These are phyloP conservation scores for Botrytis deweyae DNA, from an alignment of 2,329 filamentous ascomycete species.

Conservation along the genomic window DNA sequence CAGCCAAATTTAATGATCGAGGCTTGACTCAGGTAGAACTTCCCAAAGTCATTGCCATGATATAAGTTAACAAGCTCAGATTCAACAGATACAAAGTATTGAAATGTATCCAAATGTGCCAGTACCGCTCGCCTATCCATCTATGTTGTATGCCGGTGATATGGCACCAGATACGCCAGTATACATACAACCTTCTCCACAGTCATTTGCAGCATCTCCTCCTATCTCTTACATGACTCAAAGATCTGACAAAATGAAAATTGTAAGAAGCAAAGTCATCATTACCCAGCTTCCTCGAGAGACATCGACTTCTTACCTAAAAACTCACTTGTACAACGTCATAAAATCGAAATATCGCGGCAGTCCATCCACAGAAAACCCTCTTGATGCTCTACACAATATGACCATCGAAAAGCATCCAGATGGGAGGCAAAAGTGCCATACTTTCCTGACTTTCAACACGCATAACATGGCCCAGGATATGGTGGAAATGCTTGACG, in stretches of 20 bases:
- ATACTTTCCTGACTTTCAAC: constrained; percentile 30
- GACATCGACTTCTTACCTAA: constrained; percentile 17
- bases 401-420: constrained; percentile 25
- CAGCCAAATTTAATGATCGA: not conserved
- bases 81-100: not conserved
- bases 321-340: constrained; percentile 18
- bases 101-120: not conserved
- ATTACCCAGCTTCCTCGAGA: constrained; percentile 27
- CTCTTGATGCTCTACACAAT: constrained; percentile 14
- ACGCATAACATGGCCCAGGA: constrained; percentile 23
- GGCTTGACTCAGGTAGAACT: not conserved
- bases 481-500: constrained; percentile 11
- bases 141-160: constrained; percentile 22
- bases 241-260: not conserved
- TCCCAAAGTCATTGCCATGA: not conserved
- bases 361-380: constrained; percentile 4
- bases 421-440: constrained; percentile 23
- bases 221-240: not conserved
- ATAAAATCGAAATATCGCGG: not conserved
- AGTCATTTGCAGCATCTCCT: not conserved
- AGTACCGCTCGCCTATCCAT: not conserved
- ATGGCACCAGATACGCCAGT: constrained; percentile 17
- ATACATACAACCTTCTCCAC: constrained; percentile 3
- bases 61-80: not conserved
- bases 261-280: constrained; percentile 30